Conservation (phyloP, 192 early-diverging fungal species). For the Coemansia sp. region DNA sequence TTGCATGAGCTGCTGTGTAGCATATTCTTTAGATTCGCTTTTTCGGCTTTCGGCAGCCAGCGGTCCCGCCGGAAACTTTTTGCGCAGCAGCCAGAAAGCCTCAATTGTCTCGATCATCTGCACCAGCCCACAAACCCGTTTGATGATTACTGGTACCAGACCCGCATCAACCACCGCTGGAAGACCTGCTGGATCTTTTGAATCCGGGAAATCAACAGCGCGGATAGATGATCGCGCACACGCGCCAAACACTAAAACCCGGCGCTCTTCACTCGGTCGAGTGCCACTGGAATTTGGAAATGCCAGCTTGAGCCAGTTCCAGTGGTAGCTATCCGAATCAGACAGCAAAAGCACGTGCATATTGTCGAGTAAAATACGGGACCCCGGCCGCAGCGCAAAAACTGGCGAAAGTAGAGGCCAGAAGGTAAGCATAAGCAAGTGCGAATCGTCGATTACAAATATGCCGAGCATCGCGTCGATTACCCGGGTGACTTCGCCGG, state of each 20-base stretch:
- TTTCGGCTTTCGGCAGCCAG: not conserved
- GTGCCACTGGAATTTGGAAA: not conserved
- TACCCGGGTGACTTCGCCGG: conserved; percentile 28
- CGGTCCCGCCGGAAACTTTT: conserved; percentile 27
- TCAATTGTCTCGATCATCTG: conserved; percentile 34
- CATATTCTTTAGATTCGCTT: not conserved
- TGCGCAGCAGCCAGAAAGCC: conserved; percentile 27
- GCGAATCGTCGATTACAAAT: conserved; percentile 34
- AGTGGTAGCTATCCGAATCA: conserved; percentile 27
- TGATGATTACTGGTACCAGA: conserved; percentile 4
- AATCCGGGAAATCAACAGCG: conserved; percentile 14
- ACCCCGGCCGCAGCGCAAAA: conserved; percentile 27
- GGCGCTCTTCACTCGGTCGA: not conserved
- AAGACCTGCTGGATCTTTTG: not conserved
- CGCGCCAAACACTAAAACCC: conserved; percentile 31
- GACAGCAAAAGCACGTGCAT: conserved; percentile 28
- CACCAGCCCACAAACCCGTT: conserved; percentile 14
- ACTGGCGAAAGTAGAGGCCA: conserved; percentile 34
- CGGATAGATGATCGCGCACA: conserved; percentile 35
- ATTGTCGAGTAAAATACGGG: conserved; percentile 34
- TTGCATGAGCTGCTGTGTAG: not conserved
- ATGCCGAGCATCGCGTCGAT: conserved; percentile 34
- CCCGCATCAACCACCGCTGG: conserved; percentile 1
- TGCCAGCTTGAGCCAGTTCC: conserved; percentile 31
- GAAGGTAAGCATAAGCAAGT: conserved; percentile 30